Conservation (phyloP, 306 rosid species). For the Cicer judaicum region DNA sequence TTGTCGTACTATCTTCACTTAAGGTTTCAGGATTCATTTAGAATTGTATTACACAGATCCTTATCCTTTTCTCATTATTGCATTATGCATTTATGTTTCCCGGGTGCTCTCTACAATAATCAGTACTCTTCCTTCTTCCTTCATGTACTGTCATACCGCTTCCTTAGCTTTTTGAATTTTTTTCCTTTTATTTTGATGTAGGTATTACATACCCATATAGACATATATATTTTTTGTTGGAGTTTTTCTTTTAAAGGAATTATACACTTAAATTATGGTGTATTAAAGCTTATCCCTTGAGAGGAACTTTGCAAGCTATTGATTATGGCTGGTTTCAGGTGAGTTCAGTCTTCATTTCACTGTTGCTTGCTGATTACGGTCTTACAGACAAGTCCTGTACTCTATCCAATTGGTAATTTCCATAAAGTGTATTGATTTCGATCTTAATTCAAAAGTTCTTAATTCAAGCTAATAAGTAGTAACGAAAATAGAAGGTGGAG, state of each 20-base stretch:
- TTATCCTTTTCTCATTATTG: not conserved
- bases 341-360: not conserved
- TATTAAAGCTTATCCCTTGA: not conserved
- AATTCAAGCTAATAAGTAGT: too few relatives aligned
- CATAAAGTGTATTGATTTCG: too few relatives aligned
- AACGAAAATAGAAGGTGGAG: too few relatives aligned
- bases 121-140: not conserved
- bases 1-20: constrained; percentile 81
- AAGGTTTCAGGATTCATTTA: constrained; percentile 77
- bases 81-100: not conserved
- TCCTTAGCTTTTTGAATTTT: not conserved
- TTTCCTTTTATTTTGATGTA: not conserved
- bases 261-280: constrained; percentile 1
- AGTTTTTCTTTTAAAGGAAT: not conserved
- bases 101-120: not conserved
- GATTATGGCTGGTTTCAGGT: not conserved
- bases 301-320: constrained; percentile 9
- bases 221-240: not conserved
- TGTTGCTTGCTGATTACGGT: too few relatives aligned
- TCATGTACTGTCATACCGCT: not conserved
- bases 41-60: constrained; percentile 19
- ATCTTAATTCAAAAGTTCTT: too few relatives aligned
- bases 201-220: constrained; percentile 2
- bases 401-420: too few relatives aligned
- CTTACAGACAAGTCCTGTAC: too few relatives aligned